A percentile compares a stretch with the other conserved stretches of the same genome.
These are phyloP conservation scores for Metschnikowia arizonensis DNA, from an alignment of 805 yeast species.

Conservation along the genomic window DNA sequence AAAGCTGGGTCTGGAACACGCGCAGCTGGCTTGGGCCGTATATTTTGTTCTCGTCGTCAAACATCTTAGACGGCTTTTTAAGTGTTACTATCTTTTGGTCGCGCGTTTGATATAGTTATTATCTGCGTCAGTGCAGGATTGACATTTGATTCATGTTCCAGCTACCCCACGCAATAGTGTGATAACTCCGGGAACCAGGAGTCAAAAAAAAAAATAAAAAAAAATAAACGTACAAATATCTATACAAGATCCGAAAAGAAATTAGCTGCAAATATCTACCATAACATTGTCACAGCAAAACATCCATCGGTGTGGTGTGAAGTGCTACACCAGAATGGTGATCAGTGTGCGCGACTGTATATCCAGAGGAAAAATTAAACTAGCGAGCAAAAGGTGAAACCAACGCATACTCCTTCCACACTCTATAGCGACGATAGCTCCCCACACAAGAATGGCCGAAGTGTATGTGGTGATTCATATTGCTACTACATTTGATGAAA, in stretches of 20 bases:
- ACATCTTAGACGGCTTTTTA: constrained; percentile 2
- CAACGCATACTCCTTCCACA: constrained; percentile 1
- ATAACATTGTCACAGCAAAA: too few species aligned
- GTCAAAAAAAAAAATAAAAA: neutral
- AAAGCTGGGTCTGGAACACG: constrained; percentile 54
- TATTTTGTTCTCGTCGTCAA: constrained; percentile 22
- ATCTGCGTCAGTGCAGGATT: neutral
- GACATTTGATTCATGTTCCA: neutral
- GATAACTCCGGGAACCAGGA: too few species aligned
- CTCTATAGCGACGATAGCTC: neutral
- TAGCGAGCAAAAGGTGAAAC: constrained; percentile 1
- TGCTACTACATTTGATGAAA: constrained; percentile 65
- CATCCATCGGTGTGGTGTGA: neutral
- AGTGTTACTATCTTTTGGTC: neutral
- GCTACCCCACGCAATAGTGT: neutral
- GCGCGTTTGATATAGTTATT: neutral
- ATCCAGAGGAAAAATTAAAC: constrained; percentile 3
- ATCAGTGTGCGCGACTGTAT: constrained; percentile 3
- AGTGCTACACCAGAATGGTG: neutral
- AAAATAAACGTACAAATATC: too few species aligned
- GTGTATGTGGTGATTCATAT: constrained; percentile 58
- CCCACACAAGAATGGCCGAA: constrained; percentile 40
- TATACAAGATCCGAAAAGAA: too few species aligned
- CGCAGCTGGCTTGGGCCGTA: constrained; percentile 48
- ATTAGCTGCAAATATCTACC: too few species aligned